Percentiles rank a stretch among this genome's conserved stretches.
Conservation (phyloP, 1,139 yeast genomes). For the Protomyces inundatus region DNA sequence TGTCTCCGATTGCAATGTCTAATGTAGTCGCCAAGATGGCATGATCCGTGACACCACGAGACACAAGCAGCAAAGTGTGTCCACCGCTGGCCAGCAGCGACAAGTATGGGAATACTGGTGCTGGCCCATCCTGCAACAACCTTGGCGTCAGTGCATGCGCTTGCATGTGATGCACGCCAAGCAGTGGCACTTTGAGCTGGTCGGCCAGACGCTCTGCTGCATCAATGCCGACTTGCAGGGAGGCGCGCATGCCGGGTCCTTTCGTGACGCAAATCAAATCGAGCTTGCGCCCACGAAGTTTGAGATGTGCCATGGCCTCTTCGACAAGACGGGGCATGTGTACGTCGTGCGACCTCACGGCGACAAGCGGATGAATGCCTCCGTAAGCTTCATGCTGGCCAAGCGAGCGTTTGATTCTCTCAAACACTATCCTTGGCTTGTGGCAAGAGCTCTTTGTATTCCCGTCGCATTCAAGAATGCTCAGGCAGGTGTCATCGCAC, state of each 20-base stretch:
- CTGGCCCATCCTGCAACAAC: conserved; percentile 43
- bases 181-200: conserved; percentile 69
- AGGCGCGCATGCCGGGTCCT: conserved; percentile 97
- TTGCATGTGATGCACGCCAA: conserved; percentile 91
- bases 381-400: conserved; percentile 58
- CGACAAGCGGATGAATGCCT: conserved; percentile 85
- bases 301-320: conserved; percentile 37
- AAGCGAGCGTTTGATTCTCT: conserved; percentile 46
- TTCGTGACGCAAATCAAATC: conserved; percentile 83
- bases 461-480: conserved; percentile 46
- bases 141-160: conserved; percentile 80
- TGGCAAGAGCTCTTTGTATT: conserved; percentile 42
- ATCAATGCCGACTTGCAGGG: conserved; percentile 74
- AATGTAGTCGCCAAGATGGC: conserved; percentile 66
- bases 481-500: conserved; percentile 92
- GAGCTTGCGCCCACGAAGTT: conserved; percentile 41
- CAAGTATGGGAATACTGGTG: conserved; percentile 68
- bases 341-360: conserved; percentile 70
- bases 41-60: conserved; percentile 58
- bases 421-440: conserved; percentile 55
- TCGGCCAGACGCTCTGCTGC: conserved; percentile 77
- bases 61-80: conserved; percentile 79
- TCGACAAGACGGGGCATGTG: conserved; percentile 48
- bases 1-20: conserved; percentile 92
- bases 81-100: conserved; percentile 89